Evolutionary conservation across 495 filamentous ascomycete species (phyloP).

Genomic region (Xylaria intraflava): DNA sequence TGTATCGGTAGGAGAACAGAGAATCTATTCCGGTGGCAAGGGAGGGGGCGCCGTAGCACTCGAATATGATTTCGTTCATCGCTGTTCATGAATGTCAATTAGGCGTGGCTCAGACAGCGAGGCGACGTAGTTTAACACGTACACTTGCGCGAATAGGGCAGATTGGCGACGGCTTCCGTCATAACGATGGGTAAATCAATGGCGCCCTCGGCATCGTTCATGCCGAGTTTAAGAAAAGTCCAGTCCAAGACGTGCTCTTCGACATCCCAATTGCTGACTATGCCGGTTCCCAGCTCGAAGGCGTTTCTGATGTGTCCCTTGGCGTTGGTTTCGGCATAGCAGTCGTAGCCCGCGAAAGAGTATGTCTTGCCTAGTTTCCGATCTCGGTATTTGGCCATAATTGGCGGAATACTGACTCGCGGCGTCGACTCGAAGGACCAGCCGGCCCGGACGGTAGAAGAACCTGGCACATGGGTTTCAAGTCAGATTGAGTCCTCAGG

Average conservation of each 20-base stretch:
- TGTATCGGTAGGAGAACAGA: conserved; percentile 89
- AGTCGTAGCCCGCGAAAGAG: conserved; percentile 83
- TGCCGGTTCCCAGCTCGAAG: conserved; percentile 83
- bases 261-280: conserved; percentile 95
- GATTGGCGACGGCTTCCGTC: conserved; percentile 91
- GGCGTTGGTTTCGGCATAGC: conserved; percentile 88
- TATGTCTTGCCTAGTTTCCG: conserved; percentile 84
- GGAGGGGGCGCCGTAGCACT: conserved; percentile 83
- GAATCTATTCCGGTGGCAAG: conserved; percentile 92
- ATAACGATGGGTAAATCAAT: conserved; percentile 86
- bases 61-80: conserved; percentile 95
- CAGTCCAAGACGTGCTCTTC: conserved; percentile 92
- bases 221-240: conserved; percentile 82
- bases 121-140: conserved; percentile 25
- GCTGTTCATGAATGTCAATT: conserved; percentile 42
- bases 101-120: background rate
- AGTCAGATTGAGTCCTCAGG: conserved; percentile 11
- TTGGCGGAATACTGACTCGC: conserved; percentile 71
- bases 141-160: conserved; percentile 82
- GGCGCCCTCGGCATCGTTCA: conserved; percentile 64
- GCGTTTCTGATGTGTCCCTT: conserved; percentile 82
- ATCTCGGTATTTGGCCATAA: conserved; percentile 90
- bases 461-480: conserved; percentile 48
- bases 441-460: conserved; percentile 80
- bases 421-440: conserved; percentile 87